These are phyloP conservation scores for Staphylotrichum longicolle DNA, from an alignment of 495 filamentous ascomycete species.

Conservation along the genomic window DNA sequence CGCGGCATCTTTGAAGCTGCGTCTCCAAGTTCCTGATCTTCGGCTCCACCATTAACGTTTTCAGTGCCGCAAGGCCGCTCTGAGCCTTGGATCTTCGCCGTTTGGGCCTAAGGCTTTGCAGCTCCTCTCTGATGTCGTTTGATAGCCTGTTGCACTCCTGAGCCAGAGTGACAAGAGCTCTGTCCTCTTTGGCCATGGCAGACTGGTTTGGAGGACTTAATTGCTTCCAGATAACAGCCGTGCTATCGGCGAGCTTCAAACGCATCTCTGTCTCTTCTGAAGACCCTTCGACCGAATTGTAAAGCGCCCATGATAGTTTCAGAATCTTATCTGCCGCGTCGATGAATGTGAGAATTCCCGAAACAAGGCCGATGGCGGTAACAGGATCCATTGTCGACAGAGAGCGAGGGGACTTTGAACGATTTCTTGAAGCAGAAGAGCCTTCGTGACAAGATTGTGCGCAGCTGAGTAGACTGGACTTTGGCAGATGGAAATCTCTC, in stretches of 20 bases:
- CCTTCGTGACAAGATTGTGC: too few relatives aligned
- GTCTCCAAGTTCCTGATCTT: constrained; percentile 25
- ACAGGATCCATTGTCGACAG: constrained; percentile 39
- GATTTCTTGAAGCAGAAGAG: too few relatives aligned
- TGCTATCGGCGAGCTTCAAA: background rate
- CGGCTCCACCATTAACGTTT: constrained; percentile 20
- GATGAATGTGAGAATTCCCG: constrained; percentile 40
- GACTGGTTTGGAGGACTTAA: background rate
- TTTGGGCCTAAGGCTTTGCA: constrained; percentile 29
- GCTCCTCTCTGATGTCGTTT: constrained; percentile 20
- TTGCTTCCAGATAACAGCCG: background rate
- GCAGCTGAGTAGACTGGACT: too few relatives aligned
- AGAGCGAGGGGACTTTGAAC: background rate
- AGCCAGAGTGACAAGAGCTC: constrained; percentile 17
- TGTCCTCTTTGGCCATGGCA: background rate
- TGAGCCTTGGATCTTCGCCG: constrained; percentile 23
- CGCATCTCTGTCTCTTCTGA: constrained; percentile 18
- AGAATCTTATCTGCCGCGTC: background rate
- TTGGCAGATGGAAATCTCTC: too few relatives aligned
- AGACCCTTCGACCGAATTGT: constrained; percentile 26
- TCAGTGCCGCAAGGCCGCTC: constrained; percentile 22
- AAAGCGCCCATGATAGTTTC: background rate
- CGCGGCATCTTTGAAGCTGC: constrained; percentile 19
- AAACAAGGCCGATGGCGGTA: constrained; percentile 39
- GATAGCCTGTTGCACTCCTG: constrained; percentile 25